Evolutionary conservation across 176 grass and related monocot species (phyloP).

Genomic region (Bonia amplexicaulis): DNA sequence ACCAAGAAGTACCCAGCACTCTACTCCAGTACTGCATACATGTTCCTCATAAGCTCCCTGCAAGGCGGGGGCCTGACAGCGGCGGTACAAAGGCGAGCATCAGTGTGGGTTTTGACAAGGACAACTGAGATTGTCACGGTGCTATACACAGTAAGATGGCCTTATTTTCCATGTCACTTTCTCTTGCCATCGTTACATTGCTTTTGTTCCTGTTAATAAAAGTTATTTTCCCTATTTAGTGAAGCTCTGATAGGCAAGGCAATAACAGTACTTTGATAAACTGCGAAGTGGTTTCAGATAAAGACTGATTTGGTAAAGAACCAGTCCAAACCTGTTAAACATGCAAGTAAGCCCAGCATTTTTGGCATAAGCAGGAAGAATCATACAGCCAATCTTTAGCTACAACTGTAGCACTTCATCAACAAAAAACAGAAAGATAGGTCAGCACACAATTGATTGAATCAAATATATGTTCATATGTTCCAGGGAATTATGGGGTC

Average conservation of each 20-base stretch:
- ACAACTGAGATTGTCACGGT: conserved; percentile 65
- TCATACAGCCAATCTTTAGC: not conserved
- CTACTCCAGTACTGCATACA: conserved; percentile 71
- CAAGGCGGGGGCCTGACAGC: conserved; percentile 47
- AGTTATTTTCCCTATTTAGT: not conserved
- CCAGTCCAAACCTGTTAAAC: not conserved
- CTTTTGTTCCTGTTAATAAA: not conserved
- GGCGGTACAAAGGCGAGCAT: conserved; percentile 49
- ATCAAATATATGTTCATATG: not conserved
- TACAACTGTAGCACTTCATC: not conserved
- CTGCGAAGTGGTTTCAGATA: not conserved
- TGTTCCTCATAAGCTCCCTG: conserved; percentile 83
- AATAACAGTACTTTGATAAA: not conserved
- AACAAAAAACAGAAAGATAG: not conserved
- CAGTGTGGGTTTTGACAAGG: conserved; percentile 57
- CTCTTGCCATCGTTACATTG: not conserved
- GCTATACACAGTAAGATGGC: conserved; percentile 51
- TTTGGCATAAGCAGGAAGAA: not conserved
- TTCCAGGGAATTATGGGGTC: conserved; percentile 80
- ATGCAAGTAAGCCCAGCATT: not conserved
- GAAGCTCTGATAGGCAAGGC: not conserved
- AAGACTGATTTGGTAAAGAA: not conserved
- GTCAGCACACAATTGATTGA: not conserved
- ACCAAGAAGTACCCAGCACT: conserved; percentile 81
- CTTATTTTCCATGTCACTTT: not conserved